These are phyloP conservation scores for Tulasnella calospora DNA, from an alignment of 768 basidiomycete genomes.

Conservation along the genomic window DNA sequence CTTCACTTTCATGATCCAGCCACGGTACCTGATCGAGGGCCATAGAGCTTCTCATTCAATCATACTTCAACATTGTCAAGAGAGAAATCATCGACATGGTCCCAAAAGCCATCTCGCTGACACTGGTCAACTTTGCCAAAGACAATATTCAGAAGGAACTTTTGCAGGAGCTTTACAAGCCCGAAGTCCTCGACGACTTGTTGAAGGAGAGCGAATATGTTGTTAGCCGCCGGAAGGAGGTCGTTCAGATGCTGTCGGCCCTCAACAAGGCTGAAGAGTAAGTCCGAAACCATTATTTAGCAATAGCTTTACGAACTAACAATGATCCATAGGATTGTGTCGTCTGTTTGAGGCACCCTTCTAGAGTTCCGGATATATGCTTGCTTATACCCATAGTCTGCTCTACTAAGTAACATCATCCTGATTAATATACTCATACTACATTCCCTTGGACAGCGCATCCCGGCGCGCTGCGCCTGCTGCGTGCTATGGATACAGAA, in stretches of 20 bases:
- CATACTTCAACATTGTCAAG: conserved; percentile 98
- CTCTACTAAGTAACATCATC: neutral
- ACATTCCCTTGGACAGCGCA: neutral
- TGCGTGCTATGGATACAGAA: conserved; percentile 5
- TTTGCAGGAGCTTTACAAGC: conserved; percentile 93
- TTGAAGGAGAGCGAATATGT: conserved; percentile 92
- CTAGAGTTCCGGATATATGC: conserved; percentile 1
- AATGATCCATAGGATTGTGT: conserved; percentile 20
- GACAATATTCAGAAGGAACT: conserved; percentile 93
- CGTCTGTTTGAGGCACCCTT: conserved; percentile 13
- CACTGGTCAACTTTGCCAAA: conserved; percentile 87
- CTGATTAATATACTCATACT: conserved; percentile 6
- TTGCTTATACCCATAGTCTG: neutral
- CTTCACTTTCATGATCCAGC: neutral
- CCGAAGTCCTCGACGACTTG: conserved; percentile 90
- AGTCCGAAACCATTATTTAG: conserved; percentile 37
- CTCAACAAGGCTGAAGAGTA: conserved; percentile 96
- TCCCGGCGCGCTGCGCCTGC: neutral
- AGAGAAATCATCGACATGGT: conserved; percentile 99
- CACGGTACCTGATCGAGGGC: neutral
- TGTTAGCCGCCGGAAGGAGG: conserved; percentile 87
- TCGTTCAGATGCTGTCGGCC: conserved; percentile 85
- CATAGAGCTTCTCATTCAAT: conserved; percentile 87
- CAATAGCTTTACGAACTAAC: neutral
- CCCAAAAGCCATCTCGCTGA: conserved; percentile 89